Conservation (phyloP, 2,329 filamentous ascomycete species). For the Monilinia aucupariae region DNA sequence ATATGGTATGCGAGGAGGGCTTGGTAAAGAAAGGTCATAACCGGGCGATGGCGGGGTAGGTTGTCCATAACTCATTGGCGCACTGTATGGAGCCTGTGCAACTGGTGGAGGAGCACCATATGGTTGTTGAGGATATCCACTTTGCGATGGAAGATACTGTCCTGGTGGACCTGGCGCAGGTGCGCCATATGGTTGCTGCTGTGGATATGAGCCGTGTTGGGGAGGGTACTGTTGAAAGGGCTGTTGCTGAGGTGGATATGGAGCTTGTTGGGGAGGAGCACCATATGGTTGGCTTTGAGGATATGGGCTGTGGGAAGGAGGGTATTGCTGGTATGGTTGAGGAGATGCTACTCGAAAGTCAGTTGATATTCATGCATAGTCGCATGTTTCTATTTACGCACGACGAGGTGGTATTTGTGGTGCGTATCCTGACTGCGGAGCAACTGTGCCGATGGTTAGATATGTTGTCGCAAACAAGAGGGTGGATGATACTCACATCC, state of each 20-base stretch:
- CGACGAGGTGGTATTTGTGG: slow-evolving; percentile 14
- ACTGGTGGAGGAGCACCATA: slow-evolving; percentile 31
- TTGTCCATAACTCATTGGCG: slow-evolving; percentile 30
- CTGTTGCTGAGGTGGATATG: slow-evolving; percentile 19
- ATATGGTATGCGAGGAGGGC: slow-evolving; percentile 60
- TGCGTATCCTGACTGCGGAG: slow-evolving; percentile 15
- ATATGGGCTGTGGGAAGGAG: slow-evolving; percentile 21
- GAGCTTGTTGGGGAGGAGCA: slow-evolving; percentile 30
- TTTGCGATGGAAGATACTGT: slow-evolving; percentile 23
- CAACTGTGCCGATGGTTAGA: slow-evolving; percentile 18
- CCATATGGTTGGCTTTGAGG: slow-evolving; percentile 25
- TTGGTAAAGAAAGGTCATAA: slow-evolving; percentile 51
- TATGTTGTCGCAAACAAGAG: slow-evolving; percentile 18
- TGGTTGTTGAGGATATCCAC: slow-evolving; percentile 13
- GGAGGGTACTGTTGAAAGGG: slow-evolving; percentile 15
- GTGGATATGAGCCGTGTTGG: slow-evolving; percentile 34
- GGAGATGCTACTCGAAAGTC: slow-evolving; percentile 8
- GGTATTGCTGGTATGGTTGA: slow-evolving; percentile 21
- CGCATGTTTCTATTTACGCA: not conserved
- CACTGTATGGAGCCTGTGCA: slow-evolving; percentile 26
- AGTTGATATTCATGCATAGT: not conserved
- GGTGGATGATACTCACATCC: slow-evolving; percentile 19
- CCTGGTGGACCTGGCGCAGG: slow-evolving; percentile 23
- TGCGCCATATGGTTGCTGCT: slow-evolving; percentile 42
- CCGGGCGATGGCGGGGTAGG: slow-evolving; percentile 65